Evolutionary conservation across 441 rosid species (phyloP), one percentile per base, ranked within the genome.

Genomic region (Bocquillonia castaneifolia): DNA sequence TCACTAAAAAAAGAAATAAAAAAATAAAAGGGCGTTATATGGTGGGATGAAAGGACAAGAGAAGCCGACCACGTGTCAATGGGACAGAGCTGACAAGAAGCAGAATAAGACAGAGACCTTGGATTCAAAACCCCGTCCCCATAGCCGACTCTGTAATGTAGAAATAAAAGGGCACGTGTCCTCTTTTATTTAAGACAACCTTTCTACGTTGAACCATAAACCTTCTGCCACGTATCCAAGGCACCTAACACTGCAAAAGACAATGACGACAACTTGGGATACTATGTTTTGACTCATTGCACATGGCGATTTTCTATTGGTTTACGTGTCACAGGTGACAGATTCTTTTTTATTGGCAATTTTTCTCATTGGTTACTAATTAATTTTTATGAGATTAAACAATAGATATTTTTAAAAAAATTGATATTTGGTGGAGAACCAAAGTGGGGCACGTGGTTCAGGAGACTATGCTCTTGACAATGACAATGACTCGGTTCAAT

Each of bases 51-150:
- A 32, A 17, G 12, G 32, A 57, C 53, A 58, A 54, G 36, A 45
- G 71, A 20, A 44, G 72, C 67, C 15, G 32, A 44, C 56, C 73
- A 78, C 83, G 78, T 80, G 83, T 74, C 80, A 22, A 60, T 1
- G 36, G 57, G 28, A 9, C 28, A 44, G 71, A n/a, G 64, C 29
- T 29, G 25, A 44, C 15, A 37, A 74, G 74, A 59, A 45, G 48
- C 14, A 23, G 8, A 57, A 56, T 0, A 22, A 66, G 72, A 66
- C 72, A 80, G 42, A 48, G 58, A 65, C 57, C 47, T 70, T 34
- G 10, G 31, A 54, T 64, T 74, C 18, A 48, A 52, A 55, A 48
- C 1, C 5, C 9, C 66, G 80, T 60, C 77, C 80, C 77, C 79
- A 71, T 64, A 36, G 40, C 64, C 67, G 77, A 76, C 77, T 72